A percentile compares a stretch with the other conserved stretches of the same genome.
These are phyloP conservation scores for Termitomyces sp. DNA, from an alignment of 768 basidiomycete species.

Conservation along the genomic window DNA sequence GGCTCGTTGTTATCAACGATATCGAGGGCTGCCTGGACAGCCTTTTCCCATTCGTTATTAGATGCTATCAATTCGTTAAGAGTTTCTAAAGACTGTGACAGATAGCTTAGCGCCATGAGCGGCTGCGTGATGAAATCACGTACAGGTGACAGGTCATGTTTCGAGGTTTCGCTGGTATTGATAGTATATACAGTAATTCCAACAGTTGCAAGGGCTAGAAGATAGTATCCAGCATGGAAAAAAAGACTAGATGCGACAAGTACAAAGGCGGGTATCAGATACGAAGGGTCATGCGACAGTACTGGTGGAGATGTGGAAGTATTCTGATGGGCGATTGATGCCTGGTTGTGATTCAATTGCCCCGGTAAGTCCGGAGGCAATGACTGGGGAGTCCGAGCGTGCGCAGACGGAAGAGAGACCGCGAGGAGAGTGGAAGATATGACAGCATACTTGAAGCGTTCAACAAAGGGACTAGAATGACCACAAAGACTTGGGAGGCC, in stretches of 20 bases:
- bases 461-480: slow-evolving; percentile 50
- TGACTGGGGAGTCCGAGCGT: slow-evolving; percentile 25
- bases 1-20: slow-evolving; percentile 67
- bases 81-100: slow-evolving; percentile 51
- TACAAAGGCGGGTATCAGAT: slow-evolving; percentile 34
- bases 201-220: slow-evolving; percentile 32
- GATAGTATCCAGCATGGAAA: slow-evolving; percentile 37
- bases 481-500: slow-evolving; percentile 23
- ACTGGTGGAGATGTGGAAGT: slow-evolving; percentile 15
- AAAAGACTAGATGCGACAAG: slow-evolving; percentile 32
- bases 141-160: slow-evolving; percentile 52
- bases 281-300: slow-evolving; percentile 27
- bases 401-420: slow-evolving; percentile 34
- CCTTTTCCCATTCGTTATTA: slow-evolving; percentile 68
- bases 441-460: slow-evolving; percentile 80
- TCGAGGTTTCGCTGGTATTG: slow-evolving; percentile 26
- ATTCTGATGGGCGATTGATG: slow-evolving; percentile 24
- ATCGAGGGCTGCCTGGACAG: slow-evolving; percentile 62
- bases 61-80: slow-evolving; percentile 64
- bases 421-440: slow-evolving; percentile 78
- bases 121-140: slow-evolving; percentile 18
- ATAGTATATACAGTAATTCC: slow-evolving; percentile 31
- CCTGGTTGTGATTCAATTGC: slow-evolving; percentile 39
- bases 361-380: slow-evolving; percentile 34
- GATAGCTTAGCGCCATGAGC: slow-evolving; percentile 4